A percentile compares a stretch with the other conserved stretches of the same genome.
phyloP scores from a whole-genome alignment of 345 rosid genomes.

The Salix viminalis region DNA sequence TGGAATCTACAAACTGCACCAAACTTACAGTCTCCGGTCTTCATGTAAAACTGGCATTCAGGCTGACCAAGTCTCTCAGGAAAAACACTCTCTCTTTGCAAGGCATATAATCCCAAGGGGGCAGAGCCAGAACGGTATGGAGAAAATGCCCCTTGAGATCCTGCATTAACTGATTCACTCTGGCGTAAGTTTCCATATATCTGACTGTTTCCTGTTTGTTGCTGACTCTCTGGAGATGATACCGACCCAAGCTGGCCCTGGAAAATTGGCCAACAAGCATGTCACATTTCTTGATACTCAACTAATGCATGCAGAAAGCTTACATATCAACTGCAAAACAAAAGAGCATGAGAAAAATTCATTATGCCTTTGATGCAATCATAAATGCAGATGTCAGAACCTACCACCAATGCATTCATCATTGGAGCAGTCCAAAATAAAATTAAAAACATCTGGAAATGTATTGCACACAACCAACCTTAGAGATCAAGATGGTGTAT shows the following conservation, averaged over 20 bases:
- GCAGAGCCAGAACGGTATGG: slow-evolving; percentile 56
- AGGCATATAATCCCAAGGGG: slow-evolving; percentile 67
- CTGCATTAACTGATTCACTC: slow-evolving; percentile 48
- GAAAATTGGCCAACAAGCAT: slow-evolving; percentile 18
- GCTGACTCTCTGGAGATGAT: slow-evolving; percentile 77
- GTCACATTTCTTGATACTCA: slow-evolving; percentile 14
- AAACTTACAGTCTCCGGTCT: slow-evolving; percentile 97
- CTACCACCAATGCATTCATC: neutral
- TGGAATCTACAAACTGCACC: slow-evolving; percentile 95
- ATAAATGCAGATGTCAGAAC: neutral
- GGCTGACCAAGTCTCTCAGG: slow-evolving; percentile 98
- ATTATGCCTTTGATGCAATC: neutral
- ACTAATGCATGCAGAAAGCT: slow-evolving; percentile 3
- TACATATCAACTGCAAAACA: neutral
- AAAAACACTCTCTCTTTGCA: slow-evolving; percentile 80
- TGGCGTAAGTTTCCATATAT: slow-evolving; percentile 57
- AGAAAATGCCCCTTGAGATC: slow-evolving; percentile 61
- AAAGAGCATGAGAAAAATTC: neutral
- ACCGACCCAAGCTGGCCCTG: slow-evolving; percentile 87
- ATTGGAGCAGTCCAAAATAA: neutral
- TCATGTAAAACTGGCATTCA: slow-evolving; percentile 95
- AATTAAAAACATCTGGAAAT: neutral
- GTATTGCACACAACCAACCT: neutral
- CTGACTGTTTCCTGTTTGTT: slow-evolving; percentile 49
- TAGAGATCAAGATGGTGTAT: neutral